phyloP scores from a whole-genome alignment of 257 asterid genomes.

The Jaltomata sinuosa region DNA sequence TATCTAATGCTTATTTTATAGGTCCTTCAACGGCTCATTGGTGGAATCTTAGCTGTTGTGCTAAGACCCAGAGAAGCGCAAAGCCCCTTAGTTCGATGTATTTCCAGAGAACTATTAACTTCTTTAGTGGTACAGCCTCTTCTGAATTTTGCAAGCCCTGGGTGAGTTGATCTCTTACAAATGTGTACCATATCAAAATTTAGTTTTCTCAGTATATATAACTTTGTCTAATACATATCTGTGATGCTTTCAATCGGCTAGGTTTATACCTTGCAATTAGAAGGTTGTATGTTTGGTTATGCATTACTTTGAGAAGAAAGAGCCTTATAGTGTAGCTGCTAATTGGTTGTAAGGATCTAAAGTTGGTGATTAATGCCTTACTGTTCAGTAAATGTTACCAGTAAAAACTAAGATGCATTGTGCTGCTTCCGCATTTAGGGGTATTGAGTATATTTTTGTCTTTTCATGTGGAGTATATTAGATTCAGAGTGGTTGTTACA shows the following conservation, averaged over 20 bases:
- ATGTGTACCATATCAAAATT: not conserved
- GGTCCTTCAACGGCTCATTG: constrained; percentile 93
- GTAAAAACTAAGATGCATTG: not conserved
- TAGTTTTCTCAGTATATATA: not conserved
- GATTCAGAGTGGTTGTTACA: not conserved
- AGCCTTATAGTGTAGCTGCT: not conserved
- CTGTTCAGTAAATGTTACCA: not conserved
- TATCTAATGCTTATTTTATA: constrained; percentile 25
- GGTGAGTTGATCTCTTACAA: constrained; percentile 44
- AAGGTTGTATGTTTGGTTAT: not conserved
- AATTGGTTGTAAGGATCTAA: not conserved
- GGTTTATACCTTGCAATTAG: not conserved
- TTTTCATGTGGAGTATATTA: not conserved
- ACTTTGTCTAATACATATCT: not conserved
- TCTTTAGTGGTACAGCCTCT: constrained; percentile 93
- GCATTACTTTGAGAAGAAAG: not conserved
- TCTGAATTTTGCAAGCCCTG: constrained; percentile 85
- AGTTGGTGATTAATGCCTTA: not conserved
- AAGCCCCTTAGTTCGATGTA: constrained; percentile 83
- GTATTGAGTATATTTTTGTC: not conserved
- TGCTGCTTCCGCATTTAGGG: not conserved
- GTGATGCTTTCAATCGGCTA: not conserved
- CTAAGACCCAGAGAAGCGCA: constrained; percentile 94
- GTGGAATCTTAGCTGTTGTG: constrained; percentile 85
- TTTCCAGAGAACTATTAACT: constrained; percentile 89